Base-by-base conservation (phyloP, 2,329 filamentous ascomycete genomes). In the Paecilomyces niveus region DNA sequence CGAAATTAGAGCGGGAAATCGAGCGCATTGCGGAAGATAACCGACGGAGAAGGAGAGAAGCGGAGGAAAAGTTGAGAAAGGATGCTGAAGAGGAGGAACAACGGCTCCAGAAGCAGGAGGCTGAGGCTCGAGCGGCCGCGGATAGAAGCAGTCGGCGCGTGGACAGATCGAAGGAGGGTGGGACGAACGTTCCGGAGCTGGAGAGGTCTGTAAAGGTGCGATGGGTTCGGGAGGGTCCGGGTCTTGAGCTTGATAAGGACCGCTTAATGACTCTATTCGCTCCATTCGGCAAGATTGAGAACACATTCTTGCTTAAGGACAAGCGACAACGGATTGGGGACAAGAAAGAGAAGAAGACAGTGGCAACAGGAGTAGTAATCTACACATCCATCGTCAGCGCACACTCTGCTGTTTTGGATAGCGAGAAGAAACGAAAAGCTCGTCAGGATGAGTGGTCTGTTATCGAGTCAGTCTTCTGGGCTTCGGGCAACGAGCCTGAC, bases 181-280 rank as follows among this genome's bases (percentile, higher is more conserved):
- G 73, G 2, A 68, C 70, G 4, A 72, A 76, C 58, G 77, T 82
- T 3, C 70, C 80, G 1, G 83, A 85, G 56, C 71, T 84, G 53
- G 81, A 86, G 58, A 78, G 84, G 26, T 81, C 82, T 5, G 73
- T 87, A 61, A 85, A 83, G 64, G 74, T 85, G 11, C 80, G 82
- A 6, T 86, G 82, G 76, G 65, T 76, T 8, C 72, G 80, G 26
- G 79, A 83, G 59, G 80, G 76, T 15, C 71, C 70, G 9, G 76
- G 76, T 0, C 66, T 74, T 6, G 68, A 74, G 1, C 72, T 84
- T 59, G 80, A 81, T 62, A 78, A 79, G 56, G 77, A 80, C 1
- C 70, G 72, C 9, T 62, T 86, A 10, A 66, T 66, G 31, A 62
- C 67, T 6, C 70, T 83, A 13, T 86, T 86, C 66, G 70, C 72